Base-by-base conservation (phyloP, 2,329 filamentous ascomycete genomes). In the Cercospora sp. region DNA sequence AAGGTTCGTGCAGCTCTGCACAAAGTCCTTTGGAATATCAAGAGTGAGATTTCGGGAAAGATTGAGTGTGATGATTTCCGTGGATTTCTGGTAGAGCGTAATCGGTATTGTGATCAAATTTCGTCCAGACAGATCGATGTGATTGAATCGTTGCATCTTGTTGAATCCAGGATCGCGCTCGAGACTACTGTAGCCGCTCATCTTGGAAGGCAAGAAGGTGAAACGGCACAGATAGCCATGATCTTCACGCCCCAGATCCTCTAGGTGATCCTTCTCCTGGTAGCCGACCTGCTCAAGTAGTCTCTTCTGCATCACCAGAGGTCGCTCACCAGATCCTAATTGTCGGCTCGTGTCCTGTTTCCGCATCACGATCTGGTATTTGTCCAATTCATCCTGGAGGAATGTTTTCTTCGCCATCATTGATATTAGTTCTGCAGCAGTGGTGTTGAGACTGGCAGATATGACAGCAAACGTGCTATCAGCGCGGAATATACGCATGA, bases 161-260 rank as follows among this genome's bases (percentile, higher is more conserved):
- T 87, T 89, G 71, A 96, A 88, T 28, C 90, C 91, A 61, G 93
- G 87, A 75, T 98, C 94, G 71, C 85, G 85, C 72, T 94, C 90
- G 26, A 91, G 84, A 69, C 86, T 88, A 53, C 90, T 83, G 71
- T 83, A 94, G 60, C 94, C 93, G 78, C 89, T 94, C 79, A 97
- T 91, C 75, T 94, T 92, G 21, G 91, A 90, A 16, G 94, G 94
- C 67, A 97, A 84, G 80, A 99, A 99, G 68, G 95, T 93, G 81
- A 99, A 98, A 5, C 95, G 91, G 77, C 94, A 97, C 12, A 99
- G 86, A 75, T 98, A 99, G 78, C 94, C 96, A 79, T 98, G 97
- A 82, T 99, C 95, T 80, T 99, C 95, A 66, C 95, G 89, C 30
- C 95, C 95, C 63, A 99, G 88, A 70, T 98, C 95, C 78, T 97